A percentile compares a stretch with the other conserved stretches of the same genome.
phyloP scores from a whole-genome alignment of 2,329 filamentous ascomycete species.

The Zymoseptoria crescenta region DNA sequence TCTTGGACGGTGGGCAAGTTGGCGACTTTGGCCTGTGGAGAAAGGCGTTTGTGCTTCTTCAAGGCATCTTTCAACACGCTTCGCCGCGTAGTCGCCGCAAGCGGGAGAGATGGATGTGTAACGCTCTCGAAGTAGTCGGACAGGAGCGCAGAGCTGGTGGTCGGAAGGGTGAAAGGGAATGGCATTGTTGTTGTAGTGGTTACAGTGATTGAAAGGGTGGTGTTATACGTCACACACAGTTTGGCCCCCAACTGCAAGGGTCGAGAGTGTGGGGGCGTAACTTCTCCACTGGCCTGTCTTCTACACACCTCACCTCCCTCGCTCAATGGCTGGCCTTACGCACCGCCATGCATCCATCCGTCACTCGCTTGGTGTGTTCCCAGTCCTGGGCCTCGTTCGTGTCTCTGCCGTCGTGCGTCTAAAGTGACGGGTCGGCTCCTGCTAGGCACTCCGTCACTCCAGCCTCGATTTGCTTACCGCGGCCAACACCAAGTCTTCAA shows the following conservation, averaged over 20 bases:
- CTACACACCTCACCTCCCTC: neutral
- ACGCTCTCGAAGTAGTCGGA: conserved; percentile 67
- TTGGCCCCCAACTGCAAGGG: neutral
- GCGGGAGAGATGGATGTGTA: conserved; percentile 81
- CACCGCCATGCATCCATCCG: neutral
- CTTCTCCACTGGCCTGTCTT: neutral
- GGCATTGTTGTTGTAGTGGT: conserved; percentile 54
- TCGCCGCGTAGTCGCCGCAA: conserved; percentile 73
- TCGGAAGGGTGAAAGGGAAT: conserved; percentile 80
- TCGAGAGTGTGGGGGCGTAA: neutral
- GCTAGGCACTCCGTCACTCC: neutral
- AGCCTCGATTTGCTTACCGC: neutral
- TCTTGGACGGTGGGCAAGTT: conserved; percentile 64
- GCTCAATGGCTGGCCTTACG: neutral
- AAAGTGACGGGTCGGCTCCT: neutral
- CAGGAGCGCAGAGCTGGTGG: conserved; percentile 80
- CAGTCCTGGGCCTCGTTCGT: neutral
- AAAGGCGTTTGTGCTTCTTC: conserved; percentile 84
- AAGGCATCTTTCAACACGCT: conserved; percentile 74
- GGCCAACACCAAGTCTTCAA: neutral
- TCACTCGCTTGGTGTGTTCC: neutral
- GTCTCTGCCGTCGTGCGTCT: neutral
- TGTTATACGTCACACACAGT: neutral
- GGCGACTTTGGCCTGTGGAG: conserved; percentile 59
- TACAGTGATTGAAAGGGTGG: neutral